Percentiles rank a stretch among this genome's conserved stretches.
These are phyloP conservation scores for Apiotrichum sp. DNA, from an alignment of 1,284 basidiomycete species.

Conservation along the genomic window DNA sequence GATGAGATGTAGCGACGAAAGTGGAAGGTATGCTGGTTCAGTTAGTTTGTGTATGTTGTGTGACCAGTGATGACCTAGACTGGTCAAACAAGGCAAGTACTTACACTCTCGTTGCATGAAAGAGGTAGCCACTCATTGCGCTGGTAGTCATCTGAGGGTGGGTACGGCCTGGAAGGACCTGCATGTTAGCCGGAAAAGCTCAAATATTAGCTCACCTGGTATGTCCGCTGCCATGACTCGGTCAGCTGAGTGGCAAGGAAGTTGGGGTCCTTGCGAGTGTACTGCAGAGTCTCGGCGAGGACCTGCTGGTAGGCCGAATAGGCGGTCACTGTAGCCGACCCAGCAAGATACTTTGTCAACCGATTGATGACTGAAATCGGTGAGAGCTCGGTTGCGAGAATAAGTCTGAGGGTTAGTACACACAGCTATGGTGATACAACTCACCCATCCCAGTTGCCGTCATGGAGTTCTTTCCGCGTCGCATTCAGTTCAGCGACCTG, in stretches of 20 bases:
- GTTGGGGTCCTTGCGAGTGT: conserved; percentile 59
- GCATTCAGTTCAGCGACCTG: conserved; percentile 52
- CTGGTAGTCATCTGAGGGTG: conserved; percentile 93
- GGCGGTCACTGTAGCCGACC: conserved; percentile 78
- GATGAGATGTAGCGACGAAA: conserved; percentile 28
- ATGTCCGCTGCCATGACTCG: conserved; percentile 83
- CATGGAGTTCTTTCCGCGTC: conserved; percentile 73
- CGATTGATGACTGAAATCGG: conserved; percentile 72
- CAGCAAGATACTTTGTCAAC: conserved; percentile 69
- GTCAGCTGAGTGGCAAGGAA: conserved; percentile 76
- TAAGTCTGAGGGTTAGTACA: conserved; percentile 52
- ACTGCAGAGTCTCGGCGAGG: conserved; percentile 68
- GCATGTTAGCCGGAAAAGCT: neutral
- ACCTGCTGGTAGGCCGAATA: conserved; percentile 79
- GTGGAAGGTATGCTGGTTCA: conserved; percentile 21
- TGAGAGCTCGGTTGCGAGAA: conserved; percentile 81
- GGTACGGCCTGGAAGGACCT: conserved; percentile 85
- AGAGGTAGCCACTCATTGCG: conserved; percentile 80
- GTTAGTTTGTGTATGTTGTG: neutral
- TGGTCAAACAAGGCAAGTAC: conserved; percentile 29
- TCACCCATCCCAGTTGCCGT: conserved; percentile 79
- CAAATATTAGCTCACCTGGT: conserved; percentile 56
- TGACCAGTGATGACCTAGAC: neutral
- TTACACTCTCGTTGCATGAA: conserved; percentile 79
- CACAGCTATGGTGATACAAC: conserved; percentile 20